Percentiles rank a stretch among this genome's conserved stretches.
phyloP scores from a whole-genome alignment of 2,329 filamentous ascomycete species.

The Fusarium nurragi region DNA sequence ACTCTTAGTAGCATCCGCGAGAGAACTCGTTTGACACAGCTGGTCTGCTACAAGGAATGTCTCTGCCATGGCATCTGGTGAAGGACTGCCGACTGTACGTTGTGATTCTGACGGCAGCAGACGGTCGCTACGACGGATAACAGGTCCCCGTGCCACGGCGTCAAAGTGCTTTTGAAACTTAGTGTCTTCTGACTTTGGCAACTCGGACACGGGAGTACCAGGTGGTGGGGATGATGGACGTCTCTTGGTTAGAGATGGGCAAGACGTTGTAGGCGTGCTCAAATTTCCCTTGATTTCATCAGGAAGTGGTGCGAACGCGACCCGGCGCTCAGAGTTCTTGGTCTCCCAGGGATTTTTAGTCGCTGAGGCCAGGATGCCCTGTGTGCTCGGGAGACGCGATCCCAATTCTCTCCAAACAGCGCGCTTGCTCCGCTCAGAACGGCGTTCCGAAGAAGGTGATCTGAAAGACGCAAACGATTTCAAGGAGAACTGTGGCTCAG shows the following conservation, averaged over 20 bases:
- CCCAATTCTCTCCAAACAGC: slow-evolving; percentile 37
- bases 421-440: slow-evolving; percentile 23
- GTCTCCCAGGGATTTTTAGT: slow-evolving; percentile 49
- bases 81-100: slow-evolving; percentile 37
- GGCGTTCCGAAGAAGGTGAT: slow-evolving; percentile 58
- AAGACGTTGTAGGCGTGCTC: slow-evolving; percentile 11
- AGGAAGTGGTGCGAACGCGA: slow-evolving; percentile 52
- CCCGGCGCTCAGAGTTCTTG: slow-evolving; percentile 44
- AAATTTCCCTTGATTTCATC: slow-evolving; percentile 34
- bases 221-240: slow-evolving; percentile 58
- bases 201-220: slow-evolving; percentile 46
- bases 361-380: slow-evolving; percentile 49
- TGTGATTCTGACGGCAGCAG: slow-evolving; percentile 57
- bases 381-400: slow-evolving; percentile 47
- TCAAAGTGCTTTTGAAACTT: slow-evolving; percentile 61
- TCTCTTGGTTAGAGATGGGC: slow-evolving; percentile 13
- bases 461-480: slow-evolving; percentile 64
- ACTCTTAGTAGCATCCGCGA: slow-evolving; percentile 14
- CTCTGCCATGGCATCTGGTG: slow-evolving; percentile 41
- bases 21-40: slow-evolving; percentile 9
- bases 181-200: slow-evolving; percentile 49
- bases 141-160: slow-evolving; percentile 51
- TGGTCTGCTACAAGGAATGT: slow-evolving; percentile 41
- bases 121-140: slow-evolving; percentile 39
- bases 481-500: slow-evolving; percentile 59